Conservation (phyloP, 345 rosid genomes). For the Eucalyptus regnans region DNA sequence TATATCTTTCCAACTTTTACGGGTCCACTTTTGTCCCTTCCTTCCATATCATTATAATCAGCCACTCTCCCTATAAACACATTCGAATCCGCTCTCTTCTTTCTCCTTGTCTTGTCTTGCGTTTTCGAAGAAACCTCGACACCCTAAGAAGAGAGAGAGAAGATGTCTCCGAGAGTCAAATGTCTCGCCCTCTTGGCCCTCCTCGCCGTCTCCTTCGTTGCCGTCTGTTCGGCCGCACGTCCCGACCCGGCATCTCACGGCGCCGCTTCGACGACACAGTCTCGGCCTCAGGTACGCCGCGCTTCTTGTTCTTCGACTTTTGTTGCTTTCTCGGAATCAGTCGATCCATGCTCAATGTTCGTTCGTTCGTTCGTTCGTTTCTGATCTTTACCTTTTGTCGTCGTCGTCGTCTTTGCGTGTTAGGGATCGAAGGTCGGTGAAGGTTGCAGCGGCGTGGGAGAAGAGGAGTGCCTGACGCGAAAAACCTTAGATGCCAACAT, state of each 20-base stretch:
- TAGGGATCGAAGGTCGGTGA: not conserved
- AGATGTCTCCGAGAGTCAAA: not conserved
- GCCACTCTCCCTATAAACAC: not conserved
- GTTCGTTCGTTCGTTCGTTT: not conserved
- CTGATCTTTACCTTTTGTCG: not conserved
- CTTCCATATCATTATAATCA: not conserved
- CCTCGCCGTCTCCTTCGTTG: not conserved
- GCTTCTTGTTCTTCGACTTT: not conserved
- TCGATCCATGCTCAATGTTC: not conserved
- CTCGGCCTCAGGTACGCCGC: not conserved
- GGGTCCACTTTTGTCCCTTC: not conserved
- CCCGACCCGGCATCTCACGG: not conserved
- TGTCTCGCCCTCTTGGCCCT: not conserved
- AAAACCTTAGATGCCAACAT: slow-evolving; percentile 1
- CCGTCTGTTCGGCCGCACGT: not conserved
- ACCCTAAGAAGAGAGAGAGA: not conserved
- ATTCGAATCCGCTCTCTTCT: not conserved
- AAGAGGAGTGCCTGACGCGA: slow-evolving; percentile 2
- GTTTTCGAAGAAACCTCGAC: not conserved
- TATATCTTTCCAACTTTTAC: not conserved
- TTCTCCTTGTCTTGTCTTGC: not conserved
- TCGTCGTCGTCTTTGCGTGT: not conserved
- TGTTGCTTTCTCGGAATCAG: not conserved
- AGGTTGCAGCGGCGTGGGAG: not conserved
- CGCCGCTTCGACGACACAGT: not conserved